These are phyloP conservation scores for Pleurotus pulmonarius DNA, from an alignment of 768 basidiomycete genomes.

Conservation along the genomic window DNA sequence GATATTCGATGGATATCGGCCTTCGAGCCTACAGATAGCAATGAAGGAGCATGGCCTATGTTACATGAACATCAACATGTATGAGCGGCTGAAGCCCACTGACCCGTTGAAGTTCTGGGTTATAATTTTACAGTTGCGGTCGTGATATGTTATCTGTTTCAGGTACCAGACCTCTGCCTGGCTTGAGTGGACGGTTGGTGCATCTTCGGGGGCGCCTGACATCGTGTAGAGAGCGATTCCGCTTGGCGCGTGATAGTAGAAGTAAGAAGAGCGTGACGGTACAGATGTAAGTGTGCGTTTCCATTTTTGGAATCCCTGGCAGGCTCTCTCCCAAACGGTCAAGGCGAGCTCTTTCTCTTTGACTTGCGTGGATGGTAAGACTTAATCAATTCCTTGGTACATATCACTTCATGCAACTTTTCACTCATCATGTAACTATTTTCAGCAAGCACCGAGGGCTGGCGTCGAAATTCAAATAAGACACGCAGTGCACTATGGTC, in stretches of 20 bases:
- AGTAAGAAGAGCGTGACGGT: too few relatives aligned
- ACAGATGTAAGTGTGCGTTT: too few relatives aligned
- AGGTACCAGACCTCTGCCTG: constrained; percentile 5
- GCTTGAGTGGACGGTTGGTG: constrained; percentile 2
- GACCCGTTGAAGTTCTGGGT: constrained; percentile 86
- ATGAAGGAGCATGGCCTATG: constrained; percentile 89
- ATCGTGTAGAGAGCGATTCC: neutral
- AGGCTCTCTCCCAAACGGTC: too few relatives aligned
- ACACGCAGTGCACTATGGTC: too few relatives aligned
- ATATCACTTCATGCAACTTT: too few relatives aligned
- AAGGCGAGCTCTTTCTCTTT: too few relatives aligned
- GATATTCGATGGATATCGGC: neutral
- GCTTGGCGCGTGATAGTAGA: constrained; percentile 9
- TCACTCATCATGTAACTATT: too few relatives aligned
- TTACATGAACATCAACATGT: constrained; percentile 1
- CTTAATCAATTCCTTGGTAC: too few relatives aligned
- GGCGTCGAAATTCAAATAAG: too few relatives aligned
- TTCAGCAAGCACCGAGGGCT: too few relatives aligned
- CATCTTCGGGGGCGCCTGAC: neutral
- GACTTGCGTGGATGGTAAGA: too few relatives aligned
- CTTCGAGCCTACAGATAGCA: constrained; percentile 63
- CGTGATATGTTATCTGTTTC: neutral
- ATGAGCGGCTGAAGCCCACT: constrained; percentile 21
- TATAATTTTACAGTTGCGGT: constrained; percentile 39
- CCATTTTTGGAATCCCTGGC: too few relatives aligned